phyloP scores from a whole-genome alignment of 768 basidiomycete species.

The Kwoniella newhampshirensis region DNA sequence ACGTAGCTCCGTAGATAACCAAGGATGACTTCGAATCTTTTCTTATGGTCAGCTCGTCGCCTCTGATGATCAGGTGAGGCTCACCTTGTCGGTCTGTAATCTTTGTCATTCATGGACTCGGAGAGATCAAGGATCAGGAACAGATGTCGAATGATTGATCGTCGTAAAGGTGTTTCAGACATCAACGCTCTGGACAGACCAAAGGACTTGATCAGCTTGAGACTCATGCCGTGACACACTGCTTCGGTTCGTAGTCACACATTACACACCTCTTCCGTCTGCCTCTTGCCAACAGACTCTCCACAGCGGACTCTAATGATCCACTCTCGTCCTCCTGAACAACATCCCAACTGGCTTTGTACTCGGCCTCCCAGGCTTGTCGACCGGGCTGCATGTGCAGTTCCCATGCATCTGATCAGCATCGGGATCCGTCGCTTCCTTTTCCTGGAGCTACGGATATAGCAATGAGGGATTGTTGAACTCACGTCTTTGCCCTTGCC shows the following conservation, averaged over 20 bases:
- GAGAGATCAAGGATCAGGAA: constrained; percentile 90
- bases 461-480: neutral
- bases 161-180: constrained; percentile 71
- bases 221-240: too few species aligned
- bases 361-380: constrained; percentile 95
- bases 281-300: constrained; percentile 81
- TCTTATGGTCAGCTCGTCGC: too few species aligned
- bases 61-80: too few species aligned
- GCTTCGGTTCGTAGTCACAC: too few species aligned
- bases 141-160: constrained; percentile 94
- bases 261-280: constrained; percentile 70
- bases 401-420: constrained; percentile 5
- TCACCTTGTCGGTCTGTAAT: constrained; percentile 78
- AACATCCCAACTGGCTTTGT: constrained; percentile 92
- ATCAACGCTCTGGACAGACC: constrained; percentile 33
- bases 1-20: constrained; percentile 90
- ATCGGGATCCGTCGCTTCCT: neutral
- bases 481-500: constrained; percentile 31
- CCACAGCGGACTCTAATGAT: constrained; percentile 83
- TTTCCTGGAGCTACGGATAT: too few species aligned
- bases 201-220: too few species aligned
- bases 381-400: constrained; percentile 21
- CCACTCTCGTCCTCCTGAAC: constrained; percentile 95
- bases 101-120: constrained; percentile 86
- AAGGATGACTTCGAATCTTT: constrained; percentile 83